Evolutionary conservation across 2,329 filamentous ascomycete genomes (phyloP).

Genomic region (Cladophialophora immunda): DNA sequence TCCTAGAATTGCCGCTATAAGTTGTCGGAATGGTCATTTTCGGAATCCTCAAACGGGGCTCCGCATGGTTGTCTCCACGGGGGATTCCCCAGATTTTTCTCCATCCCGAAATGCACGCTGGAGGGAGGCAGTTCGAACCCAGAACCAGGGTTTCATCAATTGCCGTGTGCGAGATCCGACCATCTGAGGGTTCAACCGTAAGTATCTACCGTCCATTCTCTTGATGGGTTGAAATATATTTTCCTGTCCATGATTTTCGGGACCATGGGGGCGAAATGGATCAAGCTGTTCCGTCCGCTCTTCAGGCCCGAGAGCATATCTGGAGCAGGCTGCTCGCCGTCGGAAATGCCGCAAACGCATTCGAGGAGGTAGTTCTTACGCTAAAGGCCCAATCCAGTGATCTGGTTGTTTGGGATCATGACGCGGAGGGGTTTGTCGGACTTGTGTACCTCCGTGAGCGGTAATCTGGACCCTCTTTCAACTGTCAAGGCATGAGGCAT

Average conservation of each 20-base stretch:
- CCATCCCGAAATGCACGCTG: neutral
- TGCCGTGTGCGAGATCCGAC: neutral
- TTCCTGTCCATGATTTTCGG: neutral
- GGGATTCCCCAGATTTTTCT: neutral
- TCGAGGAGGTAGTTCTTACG: too few species aligned
- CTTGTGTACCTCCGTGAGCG: too few species aligned
- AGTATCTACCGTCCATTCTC: neutral
- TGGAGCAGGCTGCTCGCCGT: too few species aligned
- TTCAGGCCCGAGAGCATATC: neutral
- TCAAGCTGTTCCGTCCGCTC: neutral
- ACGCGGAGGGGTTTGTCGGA: too few species aligned
- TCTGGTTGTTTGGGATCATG: too few species aligned
- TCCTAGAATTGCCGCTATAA: neutral
- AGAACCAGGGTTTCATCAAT: neutral
- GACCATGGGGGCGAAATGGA: neutral
- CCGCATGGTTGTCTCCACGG: neutral
- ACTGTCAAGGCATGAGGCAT: too few species aligned
- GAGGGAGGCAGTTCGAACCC: neutral
- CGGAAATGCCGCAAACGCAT: too few species aligned
- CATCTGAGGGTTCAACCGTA: neutral
- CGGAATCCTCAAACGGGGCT: neutral
- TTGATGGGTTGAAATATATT: neutral
- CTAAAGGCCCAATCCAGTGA: too few species aligned
- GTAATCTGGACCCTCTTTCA: too few species aligned
- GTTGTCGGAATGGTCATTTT: neutral